phyloP scores from a whole-genome alignment of 2,329 filamentous ascomycete genomes.

The Sporothrix inflata region DNA sequence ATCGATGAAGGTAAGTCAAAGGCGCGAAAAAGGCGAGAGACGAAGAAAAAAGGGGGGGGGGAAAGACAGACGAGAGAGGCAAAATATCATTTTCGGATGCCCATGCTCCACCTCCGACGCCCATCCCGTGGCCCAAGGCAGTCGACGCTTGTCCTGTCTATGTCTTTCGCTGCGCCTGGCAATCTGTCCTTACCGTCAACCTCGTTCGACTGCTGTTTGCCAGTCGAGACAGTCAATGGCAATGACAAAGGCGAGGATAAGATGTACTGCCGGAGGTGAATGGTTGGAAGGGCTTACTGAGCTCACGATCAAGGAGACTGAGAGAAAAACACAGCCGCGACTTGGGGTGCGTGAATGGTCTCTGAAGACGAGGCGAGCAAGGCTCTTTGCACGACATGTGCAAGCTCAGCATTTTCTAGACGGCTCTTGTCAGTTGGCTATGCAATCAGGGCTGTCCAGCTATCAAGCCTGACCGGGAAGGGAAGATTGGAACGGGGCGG shows the following conservation, averaged over 20 bases:
- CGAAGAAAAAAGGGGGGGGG: neutral
- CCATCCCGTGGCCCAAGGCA: neutral
- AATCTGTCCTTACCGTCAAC: neutral
- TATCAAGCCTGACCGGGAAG: neutral
- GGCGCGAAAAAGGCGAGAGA: neutral
- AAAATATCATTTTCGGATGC: neutral
- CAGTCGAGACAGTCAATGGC: no score
- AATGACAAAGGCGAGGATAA: neutral
- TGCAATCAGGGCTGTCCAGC: no score
- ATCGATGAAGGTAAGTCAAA: neutral
- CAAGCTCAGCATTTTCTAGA: neutral
- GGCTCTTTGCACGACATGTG: neutral
- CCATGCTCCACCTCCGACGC: neutral
- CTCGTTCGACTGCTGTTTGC: no score
- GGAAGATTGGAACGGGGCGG: neutral
- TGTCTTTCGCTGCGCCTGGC: neutral
- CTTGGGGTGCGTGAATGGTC: neutral
- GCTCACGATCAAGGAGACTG: neutral
- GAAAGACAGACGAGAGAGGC: neutral
- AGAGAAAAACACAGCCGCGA: neutral
- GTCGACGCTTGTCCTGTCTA: neutral
- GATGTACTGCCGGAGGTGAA: neutral
- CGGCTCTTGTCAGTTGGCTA: neutral
- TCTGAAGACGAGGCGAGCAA: neutral
- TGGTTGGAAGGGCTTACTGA: neutral